Evolutionary conservation across 2,329 filamentous ascomycete genomes (phyloP).

Genomic region (Fusarium goolgardi): DNA sequence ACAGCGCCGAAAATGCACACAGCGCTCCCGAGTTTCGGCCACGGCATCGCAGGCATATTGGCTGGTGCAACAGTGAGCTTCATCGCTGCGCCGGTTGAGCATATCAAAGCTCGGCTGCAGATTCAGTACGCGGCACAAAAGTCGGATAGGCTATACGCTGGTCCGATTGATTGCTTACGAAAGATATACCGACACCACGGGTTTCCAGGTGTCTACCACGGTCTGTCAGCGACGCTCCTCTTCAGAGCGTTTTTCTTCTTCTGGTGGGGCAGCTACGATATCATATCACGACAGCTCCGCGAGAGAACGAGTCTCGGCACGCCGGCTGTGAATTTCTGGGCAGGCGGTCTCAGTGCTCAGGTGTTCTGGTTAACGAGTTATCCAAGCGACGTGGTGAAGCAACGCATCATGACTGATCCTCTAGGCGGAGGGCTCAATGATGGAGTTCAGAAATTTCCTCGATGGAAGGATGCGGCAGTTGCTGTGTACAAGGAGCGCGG

Average conservation of each 20-base stretch:
- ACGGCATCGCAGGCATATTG: conserved; percentile 87
- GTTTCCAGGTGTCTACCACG: conserved; percentile 83
- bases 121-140: conserved; percentile 90
- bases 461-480: conserved; percentile 83
- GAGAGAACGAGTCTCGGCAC: conserved; percentile 76
- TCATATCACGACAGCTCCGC: conserved; percentile 77
- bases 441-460: conserved; percentile 73
- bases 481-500: conserved; percentile 83
- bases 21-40: conserved; percentile 79
- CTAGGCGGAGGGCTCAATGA: conserved; percentile 77
- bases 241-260: conserved; percentile 97
- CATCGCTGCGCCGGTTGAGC: conserved; percentile 92
- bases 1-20: conserved; percentile 24
- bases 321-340: conserved; percentile 95
- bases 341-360: conserved; percentile 91
- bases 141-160: conserved; percentile 80
- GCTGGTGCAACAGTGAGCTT: conserved; percentile 92
- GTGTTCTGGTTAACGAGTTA: conserved; percentile 95
- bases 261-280: conserved; percentile 97
- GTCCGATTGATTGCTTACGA: conserved; percentile 83
- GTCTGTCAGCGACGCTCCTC: conserved; percentile 83
- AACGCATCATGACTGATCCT: conserved; percentile 96
- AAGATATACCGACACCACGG: conserved; percentile 81
- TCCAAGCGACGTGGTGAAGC: conserved; percentile 93
- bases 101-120: conserved; percentile 93